phyloP scores from a whole-genome alignment of 2,329 filamentous ascomycete genomes.

The Madurella fahalii region DNA sequence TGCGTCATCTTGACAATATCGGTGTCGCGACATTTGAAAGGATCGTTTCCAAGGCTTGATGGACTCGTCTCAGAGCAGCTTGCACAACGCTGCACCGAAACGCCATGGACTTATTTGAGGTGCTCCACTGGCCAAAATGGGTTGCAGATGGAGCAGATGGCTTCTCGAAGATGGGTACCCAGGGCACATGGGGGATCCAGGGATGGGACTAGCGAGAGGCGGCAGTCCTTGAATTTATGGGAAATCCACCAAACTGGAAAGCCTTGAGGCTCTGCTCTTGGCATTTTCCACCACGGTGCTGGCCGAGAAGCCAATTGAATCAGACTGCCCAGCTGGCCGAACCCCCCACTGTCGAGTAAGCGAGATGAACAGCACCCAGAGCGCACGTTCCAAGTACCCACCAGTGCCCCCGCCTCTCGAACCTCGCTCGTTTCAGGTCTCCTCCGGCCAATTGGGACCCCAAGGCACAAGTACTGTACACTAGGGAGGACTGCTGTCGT shows the following conservation, averaged over 20 bases:
- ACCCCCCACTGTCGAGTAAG: constrained; percentile 4
- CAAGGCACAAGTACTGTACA: not conserved
- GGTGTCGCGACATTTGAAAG: too few species aligned
- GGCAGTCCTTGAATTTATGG: not conserved
- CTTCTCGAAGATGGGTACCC: too few species aligned
- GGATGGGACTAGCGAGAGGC: not conserved
- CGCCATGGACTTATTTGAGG: too few species aligned
- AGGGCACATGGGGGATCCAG: not conserved
- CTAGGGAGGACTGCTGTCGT: not conserved
- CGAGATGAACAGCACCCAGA: constrained; percentile 6
- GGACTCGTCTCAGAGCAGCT: too few species aligned
- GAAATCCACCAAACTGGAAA: not conserved
- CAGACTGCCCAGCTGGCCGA: not conserved
- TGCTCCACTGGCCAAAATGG: too few species aligned
- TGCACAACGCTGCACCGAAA: too few species aligned
- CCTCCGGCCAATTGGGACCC: constrained; percentile 2
- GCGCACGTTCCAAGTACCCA: constrained; percentile 8
- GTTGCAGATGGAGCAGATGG: too few species aligned
- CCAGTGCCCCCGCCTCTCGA: not conserved
- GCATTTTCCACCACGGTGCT: not conserved
- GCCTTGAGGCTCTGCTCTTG: constrained; percentile 14
- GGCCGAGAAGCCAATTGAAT: not conserved
- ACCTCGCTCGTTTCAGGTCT: constrained; percentile 16
- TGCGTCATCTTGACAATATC: too few species aligned
- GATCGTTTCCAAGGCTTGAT: too few species aligned